A percentile compares a stretch with the other conserved stretches of the same genome.
phyloP scores from a whole-genome alignment of 1,139 yeast genomes.

The Geotrichum macrosporum region DNA sequence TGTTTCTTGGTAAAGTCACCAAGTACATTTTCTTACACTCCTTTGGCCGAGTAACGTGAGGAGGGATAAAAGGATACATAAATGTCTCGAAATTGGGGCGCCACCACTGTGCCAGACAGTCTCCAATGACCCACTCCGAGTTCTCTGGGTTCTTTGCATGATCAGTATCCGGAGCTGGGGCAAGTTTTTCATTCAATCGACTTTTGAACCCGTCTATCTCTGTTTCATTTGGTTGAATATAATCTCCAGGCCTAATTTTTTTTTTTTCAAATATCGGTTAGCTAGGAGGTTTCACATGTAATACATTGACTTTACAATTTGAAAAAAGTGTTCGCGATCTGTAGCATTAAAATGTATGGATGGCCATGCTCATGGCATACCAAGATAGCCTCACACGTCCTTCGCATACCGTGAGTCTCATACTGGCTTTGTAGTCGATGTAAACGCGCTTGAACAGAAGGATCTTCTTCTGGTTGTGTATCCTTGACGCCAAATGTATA shows the following conservation, averaged over 20 bases:
- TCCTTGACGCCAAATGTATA: constrained; percentile 37
- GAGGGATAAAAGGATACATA: constrained; percentile 41
- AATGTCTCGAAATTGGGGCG: constrained; percentile 38
- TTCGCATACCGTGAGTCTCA: constrained; percentile 35
- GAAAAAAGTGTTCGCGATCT: constrained; percentile 35
- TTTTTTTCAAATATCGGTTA: too few relatives aligned
- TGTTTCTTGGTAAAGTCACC: constrained; percentile 34
- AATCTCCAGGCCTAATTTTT: constrained; percentile 36
- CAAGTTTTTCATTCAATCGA: constrained; percentile 32
- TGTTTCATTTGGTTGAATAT: constrained; percentile 34
- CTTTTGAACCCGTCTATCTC: constrained; percentile 34
- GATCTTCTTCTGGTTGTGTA: constrained; percentile 36
- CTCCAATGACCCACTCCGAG: constrained; percentile 36
- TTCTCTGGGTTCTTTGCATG: constrained; percentile 24
- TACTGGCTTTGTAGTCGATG: constrained; percentile 36
- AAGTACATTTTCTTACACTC: constrained; percentile 39
- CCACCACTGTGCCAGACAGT: constrained; percentile 41
- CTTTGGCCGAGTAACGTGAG: constrained; percentile 38
- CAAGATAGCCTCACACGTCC: constrained; percentile 38
- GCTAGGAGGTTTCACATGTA: too few relatives aligned
- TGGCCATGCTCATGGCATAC: constrained; percentile 39
- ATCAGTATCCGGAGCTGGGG: constrained; percentile 26
- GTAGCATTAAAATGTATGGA: constrained; percentile 38
- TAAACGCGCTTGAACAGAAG: constrained; percentile 33
- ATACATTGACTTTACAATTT: too few relatives aligned